Conservation (phyloP, 768 basidiomycete species). For the Harrya chromipes region DNA sequence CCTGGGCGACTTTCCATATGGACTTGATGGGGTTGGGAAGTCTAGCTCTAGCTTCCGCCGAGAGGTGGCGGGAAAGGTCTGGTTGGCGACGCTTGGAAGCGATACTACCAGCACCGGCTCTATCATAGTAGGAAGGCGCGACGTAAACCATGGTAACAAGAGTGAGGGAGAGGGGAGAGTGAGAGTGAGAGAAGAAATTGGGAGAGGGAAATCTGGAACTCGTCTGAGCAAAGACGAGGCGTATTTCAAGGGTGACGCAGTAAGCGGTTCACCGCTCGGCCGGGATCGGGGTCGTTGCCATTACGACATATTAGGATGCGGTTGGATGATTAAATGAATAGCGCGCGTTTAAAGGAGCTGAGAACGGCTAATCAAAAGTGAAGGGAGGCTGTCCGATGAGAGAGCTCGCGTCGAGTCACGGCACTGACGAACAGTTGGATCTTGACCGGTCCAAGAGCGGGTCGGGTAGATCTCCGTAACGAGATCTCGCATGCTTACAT, state of each 20-base stretch:
- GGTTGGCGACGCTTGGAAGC: conserved; percentile 26
- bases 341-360: neutral
- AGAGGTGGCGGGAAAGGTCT: conserved; percentile 33
- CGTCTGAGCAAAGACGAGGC: no score
- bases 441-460: conserved; percentile 4
- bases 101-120: conserved; percentile 3
- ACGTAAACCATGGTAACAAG: conserved; percentile 25
- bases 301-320: conserved; percentile 11
- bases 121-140: conserved; percentile 13
- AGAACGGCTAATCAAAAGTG: neutral
- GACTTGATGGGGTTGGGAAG: conserved; percentile 37
- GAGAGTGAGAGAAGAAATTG: no score
- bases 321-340: no score
- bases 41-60: conserved; percentile 31
- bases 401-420: no score
- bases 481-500: conserved; percentile 7
- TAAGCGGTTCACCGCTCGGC: conserved; percentile 4
- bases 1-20: conserved; percentile 36
- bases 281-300: neutral
- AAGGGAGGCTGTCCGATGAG: no score
- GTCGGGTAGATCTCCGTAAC: conserved; percentile 1
- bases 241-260: conserved; percentile 13
- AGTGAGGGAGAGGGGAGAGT: neutral
- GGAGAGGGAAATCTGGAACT: neutral
- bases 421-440: neutral